phyloP scores from a whole-genome alignment of 1,139 yeast species.

The Debaryomycetaceae sp. region DNA sequence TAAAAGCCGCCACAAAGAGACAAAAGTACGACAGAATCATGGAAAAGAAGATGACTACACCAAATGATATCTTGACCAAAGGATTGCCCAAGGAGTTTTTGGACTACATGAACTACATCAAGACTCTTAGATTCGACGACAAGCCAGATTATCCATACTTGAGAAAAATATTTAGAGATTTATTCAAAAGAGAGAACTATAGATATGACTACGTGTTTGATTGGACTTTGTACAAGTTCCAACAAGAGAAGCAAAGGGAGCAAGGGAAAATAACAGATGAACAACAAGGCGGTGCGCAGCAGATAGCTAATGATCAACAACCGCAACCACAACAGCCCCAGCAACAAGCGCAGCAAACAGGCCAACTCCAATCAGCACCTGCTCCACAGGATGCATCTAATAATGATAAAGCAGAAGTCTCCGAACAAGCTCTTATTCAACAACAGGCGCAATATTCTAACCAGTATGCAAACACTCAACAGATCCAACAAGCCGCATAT shows the following conservation, averaged over 20 bases:
- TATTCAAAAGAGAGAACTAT: slow-evolving; percentile 84
- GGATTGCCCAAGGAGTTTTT: slow-evolving; percentile 92
- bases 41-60: slow-evolving; percentile 94
- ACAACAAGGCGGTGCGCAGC: slow-evolving; percentile 20
- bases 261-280: slow-evolving; percentile 32
- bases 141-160: slow-evolving; percentile 92
- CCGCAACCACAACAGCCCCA: slow-evolving; percentile 10
- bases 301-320: slow-evolving; percentile 10
- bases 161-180: slow-evolving; percentile 85
- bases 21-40: slow-evolving; percentile 95
- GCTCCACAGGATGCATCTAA: slow-evolving; percentile 9
- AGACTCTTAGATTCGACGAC: slow-evolving; percentile 90
- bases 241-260: slow-evolving; percentile 60
- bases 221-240: slow-evolving; percentile 90
- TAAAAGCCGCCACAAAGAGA: slow-evolving; percentile 94
- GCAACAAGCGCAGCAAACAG: slow-evolving; percentile 8
- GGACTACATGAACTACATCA: slow-evolving; percentile 83
- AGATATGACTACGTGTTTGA: slow-evolving; percentile 94
- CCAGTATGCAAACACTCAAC: slow-evolving; percentile 6
- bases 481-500: slow-evolving; percentile 5
- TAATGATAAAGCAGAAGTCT: slow-evolving; percentile 12
- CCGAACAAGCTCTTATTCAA: slow-evolving; percentile 1
- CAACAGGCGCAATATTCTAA: slow-evolving; percentile 7
- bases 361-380: slow-evolving; percentile 4
- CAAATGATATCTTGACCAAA: slow-evolving; percentile 82